A percentile compares a stretch with the other conserved stretches of the same genome.
These are phyloP conservation scores for Pythium aphanidermatum DNA, from an alignment of 352 stramenopile genomes.

Conservation along the genomic window DNA sequence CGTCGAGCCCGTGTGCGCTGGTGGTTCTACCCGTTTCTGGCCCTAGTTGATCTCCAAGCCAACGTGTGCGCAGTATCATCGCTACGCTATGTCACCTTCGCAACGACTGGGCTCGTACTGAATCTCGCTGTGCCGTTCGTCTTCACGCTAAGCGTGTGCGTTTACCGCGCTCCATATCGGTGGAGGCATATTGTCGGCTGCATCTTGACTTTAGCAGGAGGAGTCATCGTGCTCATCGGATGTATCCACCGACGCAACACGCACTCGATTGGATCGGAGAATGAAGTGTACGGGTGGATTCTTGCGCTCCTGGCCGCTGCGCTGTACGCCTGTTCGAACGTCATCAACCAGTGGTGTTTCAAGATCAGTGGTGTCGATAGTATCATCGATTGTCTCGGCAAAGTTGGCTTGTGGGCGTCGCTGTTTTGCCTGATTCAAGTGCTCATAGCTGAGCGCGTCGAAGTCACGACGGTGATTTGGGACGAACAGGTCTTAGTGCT, in stretches of 20 bases:
- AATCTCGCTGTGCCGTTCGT: conserved; percentile 46
- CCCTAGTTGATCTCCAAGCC: conserved; percentile 34
- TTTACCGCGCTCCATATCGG: conserved; percentile 23
- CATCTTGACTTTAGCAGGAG: conserved; percentile 12
- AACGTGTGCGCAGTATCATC: conserved; percentile 29
- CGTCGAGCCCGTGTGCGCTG: conserved; percentile 10
- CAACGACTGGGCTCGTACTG: conserved; percentile 26
- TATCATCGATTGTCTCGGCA: conserved; percentile 26
- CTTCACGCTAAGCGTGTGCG: conserved; percentile 23
- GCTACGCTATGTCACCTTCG: conserved; percentile 31
- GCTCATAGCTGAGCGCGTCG: conserved; percentile 17
- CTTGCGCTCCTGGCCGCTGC: conserved; percentile 25
- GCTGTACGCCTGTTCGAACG: conserved; percentile 32
- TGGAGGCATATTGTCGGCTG: conserved; percentile 26
- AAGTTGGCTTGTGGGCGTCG: conserved; percentile 24
- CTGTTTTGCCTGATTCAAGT: conserved; percentile 27
- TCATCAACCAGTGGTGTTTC: conserved; percentile 34
- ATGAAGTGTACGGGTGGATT: conserved; percentile 27
- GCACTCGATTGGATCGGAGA: conserved; percentile 11
- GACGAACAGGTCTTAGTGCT: conserved; percentile 17
- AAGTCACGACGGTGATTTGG: conserved; percentile 26
- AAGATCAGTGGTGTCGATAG: conserved; percentile 16
- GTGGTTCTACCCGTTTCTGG: conserved; percentile 38
- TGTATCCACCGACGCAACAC: conserved; percentile 14
- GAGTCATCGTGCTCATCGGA: conserved; percentile 23